A percentile compares a stretch with the other conserved stretches of the same genome.
Conservation (phyloP, 2,329 filamentous ascomycete species). For the Ophiostoma ips region DNA sequence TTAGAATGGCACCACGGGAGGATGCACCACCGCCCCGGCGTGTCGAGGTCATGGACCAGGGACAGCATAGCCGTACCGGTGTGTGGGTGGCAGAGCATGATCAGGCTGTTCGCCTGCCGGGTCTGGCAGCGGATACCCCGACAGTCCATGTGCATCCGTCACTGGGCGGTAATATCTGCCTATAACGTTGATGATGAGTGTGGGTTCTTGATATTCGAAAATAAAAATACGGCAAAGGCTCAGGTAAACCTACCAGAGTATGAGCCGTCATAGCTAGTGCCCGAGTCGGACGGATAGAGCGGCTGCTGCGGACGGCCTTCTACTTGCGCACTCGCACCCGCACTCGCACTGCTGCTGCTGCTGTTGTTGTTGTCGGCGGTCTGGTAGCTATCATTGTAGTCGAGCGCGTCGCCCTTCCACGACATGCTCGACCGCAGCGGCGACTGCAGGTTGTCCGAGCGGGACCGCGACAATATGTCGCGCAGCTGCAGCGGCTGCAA, state of each 20-base stretch:
- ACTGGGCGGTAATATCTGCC: conserved; percentile 32
- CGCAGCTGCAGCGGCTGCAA: conserved; percentile 45
- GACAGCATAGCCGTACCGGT: conserved; percentile 33
- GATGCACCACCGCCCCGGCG: neutral
- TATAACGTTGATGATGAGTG: conserved; percentile 13
- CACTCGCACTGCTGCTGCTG: conserved; percentile 21
- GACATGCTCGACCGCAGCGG: conserved; percentile 46
- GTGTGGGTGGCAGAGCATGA: conserved; percentile 30
- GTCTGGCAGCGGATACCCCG: conserved; percentile 25
- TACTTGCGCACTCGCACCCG: too few species aligned
- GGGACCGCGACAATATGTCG: conserved; percentile 41
- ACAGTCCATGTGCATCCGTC: conserved; percentile 37
- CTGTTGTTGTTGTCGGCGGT: conserved; percentile 13
- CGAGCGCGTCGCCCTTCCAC: conserved; percentile 47
- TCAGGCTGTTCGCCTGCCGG: conserved; percentile 28
- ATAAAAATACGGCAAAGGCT: conserved; percentile 1
- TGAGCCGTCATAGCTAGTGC: conserved; percentile 25
- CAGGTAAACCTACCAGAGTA: conserved; percentile 34
- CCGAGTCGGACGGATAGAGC: conserved; percentile 34
- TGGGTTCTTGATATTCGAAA: neutral
- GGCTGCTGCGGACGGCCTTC: conserved; percentile 15
- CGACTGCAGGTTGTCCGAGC: conserved; percentile 44
- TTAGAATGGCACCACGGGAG: too few species aligned
- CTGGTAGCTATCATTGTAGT: conserved; percentile 33
- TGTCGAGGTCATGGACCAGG: conserved; percentile 23